Conservation (phyloP, 495 filamentous ascomycete genomes). For the Sphaerosporella brunnea region DNA sequence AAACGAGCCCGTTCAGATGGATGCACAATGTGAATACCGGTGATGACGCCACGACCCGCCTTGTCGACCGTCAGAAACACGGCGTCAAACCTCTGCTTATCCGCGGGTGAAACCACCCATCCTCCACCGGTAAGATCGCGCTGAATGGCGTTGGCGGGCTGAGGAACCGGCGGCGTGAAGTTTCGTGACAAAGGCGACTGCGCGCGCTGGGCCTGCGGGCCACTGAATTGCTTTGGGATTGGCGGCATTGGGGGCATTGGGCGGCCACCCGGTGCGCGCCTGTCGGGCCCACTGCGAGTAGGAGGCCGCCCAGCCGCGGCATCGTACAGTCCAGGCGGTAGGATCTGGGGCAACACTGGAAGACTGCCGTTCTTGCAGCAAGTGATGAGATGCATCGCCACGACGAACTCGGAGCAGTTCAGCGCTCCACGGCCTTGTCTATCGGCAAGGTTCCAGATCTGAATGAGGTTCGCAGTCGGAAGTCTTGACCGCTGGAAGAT, state of each 20-base stretch:
- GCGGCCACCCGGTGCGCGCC: conserved; percentile 19
- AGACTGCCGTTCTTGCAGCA: conserved; percentile 73
- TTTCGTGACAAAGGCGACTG: conserved; percentile 24
- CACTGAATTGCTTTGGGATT: conserved; percentile 58
- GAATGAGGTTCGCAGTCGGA: conserved; percentile 74
- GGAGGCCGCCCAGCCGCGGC: conserved; percentile 59
- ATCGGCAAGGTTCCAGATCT: conserved; percentile 89
- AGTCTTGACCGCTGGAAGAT: conserved; percentile 88
- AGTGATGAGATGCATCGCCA: conserved; percentile 91
- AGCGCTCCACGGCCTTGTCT: conserved; percentile 78
- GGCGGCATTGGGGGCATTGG: conserved; percentile 28
- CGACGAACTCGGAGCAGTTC: conserved; percentile 83
- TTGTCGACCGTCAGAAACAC: conserved; percentile 73
- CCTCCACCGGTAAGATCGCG: conserved; percentile 32
- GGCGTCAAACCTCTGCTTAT: conserved; percentile 71
- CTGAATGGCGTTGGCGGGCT: conserved; percentile 10
- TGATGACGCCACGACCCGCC: conserved; percentile 59
- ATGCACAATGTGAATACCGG: conserved; percentile 33
- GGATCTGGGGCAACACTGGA: conserved; percentile 56
- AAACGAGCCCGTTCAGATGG: too few species aligned
- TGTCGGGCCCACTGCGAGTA: conserved; percentile 29
- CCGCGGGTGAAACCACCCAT: conserved; percentile 65
- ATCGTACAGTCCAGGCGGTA: conserved; percentile 79
- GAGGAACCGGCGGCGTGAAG: conserved; percentile 21
- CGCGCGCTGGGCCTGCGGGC: conserved; percentile 28